These are phyloP conservation scores for Helotiales sp. DNA, from an alignment of 2,329 filamentous ascomycete genomes.

Conservation along the genomic window DNA sequence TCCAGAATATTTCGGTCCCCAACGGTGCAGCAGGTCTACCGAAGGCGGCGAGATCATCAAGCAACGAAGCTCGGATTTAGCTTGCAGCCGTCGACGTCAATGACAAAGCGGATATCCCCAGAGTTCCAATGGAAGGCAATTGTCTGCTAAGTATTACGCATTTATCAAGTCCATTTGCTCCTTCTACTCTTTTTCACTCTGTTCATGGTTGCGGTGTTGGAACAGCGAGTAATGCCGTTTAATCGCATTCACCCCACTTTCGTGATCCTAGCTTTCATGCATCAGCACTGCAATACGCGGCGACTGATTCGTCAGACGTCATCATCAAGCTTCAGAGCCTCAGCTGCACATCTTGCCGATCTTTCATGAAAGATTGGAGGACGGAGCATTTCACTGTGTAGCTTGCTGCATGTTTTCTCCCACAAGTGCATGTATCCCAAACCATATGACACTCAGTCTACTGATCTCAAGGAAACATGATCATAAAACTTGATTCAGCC, in stretches of 20 bases:
- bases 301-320: conserved; percentile 9
- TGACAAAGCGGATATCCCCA: neutral
- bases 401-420: too few relatives aligned
- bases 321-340: conserved; percentile 10
- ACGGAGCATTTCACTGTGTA: too few relatives aligned
- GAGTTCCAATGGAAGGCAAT: neutral
- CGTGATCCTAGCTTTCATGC: neutral
- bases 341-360: neutral
- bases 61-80: neutral
- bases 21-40: too few relatives aligned
- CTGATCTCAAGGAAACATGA: neutral
- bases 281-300: neutral
- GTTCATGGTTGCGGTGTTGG: neutral
- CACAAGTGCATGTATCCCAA: too few relatives aligned
- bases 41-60: neutral
- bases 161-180: neutral
- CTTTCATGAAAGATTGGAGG: too few relatives aligned
- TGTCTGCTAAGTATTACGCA: neutral
- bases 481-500: neutral
- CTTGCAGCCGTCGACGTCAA: neutral
- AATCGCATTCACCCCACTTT: neutral
- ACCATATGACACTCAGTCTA: too few relatives aligned
- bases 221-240: neutral
- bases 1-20: neutral
- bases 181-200: neutral